Evolutionary conservation across 2,329 filamentous ascomycete genomes (phyloP).

Genomic region (Hypoxylon sp.): DNA sequence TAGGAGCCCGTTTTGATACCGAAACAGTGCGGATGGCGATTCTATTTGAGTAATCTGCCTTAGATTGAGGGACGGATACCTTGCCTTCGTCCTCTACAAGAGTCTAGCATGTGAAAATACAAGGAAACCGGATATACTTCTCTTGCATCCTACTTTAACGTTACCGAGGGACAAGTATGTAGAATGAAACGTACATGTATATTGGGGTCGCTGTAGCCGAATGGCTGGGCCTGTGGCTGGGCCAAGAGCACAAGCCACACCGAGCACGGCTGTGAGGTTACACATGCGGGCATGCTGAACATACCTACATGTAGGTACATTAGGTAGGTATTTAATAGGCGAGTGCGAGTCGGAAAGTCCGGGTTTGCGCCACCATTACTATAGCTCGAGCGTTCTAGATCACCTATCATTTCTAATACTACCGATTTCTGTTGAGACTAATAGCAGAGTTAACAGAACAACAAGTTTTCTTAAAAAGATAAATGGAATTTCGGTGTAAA

Average conservation of each 20-base stretch:
- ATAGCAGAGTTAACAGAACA: neutral
- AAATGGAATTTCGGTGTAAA: neutral
- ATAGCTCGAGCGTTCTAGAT: neutral
- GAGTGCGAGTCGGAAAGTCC: constrained; percentile 1
- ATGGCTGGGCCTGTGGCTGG: constrained; percentile 4
- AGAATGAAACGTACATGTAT: neutral
- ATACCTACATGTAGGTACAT: neutral
- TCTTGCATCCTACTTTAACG: neutral
- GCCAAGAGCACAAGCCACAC: neutral
- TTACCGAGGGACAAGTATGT: neutral
- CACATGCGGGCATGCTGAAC: neutral
- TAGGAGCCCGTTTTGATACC: neutral
- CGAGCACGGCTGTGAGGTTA: constrained; percentile 8
- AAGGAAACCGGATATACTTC: neutral
- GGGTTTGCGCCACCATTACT: constrained; percentile 4
- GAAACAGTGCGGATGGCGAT: neutral
- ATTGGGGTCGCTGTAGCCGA: neutral
- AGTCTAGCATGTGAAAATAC: neutral
- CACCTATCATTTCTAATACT: neutral
- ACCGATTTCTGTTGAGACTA: neutral
- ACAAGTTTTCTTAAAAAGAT: neutral
- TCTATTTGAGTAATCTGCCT: neutral
- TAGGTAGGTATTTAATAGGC: constrained; percentile 5
- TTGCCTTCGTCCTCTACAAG: neutral
- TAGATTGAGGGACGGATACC: too few species aligned